These are phyloP conservation scores for Dendrocalamus latiflorus DNA, from an alignment of 202 grass and related monocot species.

Conservation along the genomic window DNA sequence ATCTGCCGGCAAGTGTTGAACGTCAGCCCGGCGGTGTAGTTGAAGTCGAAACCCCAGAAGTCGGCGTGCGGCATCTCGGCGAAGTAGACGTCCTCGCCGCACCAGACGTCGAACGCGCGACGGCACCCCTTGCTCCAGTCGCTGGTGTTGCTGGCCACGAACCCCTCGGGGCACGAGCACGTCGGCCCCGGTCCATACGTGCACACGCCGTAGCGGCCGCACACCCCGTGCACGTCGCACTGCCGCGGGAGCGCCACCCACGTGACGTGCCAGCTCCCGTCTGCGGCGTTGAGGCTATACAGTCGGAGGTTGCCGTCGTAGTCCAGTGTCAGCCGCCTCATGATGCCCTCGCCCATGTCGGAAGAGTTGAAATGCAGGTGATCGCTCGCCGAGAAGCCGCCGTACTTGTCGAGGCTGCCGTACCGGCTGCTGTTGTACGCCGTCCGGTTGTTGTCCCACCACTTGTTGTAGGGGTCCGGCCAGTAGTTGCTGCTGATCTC, in stretches of 20 bases:
- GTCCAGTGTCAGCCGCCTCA: too few relatives aligned
- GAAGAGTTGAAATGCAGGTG: too few relatives aligned
- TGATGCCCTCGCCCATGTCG: too few relatives aligned
- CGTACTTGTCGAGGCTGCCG: too few relatives aligned
- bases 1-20: slow-evolving; percentile 31
- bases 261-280: too few relatives aligned
- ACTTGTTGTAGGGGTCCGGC: too few relatives aligned
- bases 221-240: slow-evolving; percentile 61
- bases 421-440: too few relatives aligned
- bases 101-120: slow-evolving; percentile 30
- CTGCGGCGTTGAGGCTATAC: too few relatives aligned
- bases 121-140: slow-evolving; percentile 77
- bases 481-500: too few relatives aligned
- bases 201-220: slow-evolving; percentile 55
- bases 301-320: too few relatives aligned
- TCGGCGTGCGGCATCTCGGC: slow-evolving; percentile 12
- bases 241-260: slow-evolving; percentile 40
- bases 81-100: slow-evolving; percentile 38
- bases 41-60: slow-evolving; percentile 57
- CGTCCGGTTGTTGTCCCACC: too few relatives aligned
- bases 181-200: slow-evolving; percentile 6
- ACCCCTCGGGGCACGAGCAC: slow-evolving; percentile 52
- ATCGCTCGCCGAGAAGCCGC: too few relatives aligned
- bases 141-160: slow-evolving; percentile 16
- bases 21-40: slow-evolving; percentile 29